Conservation (phyloP, 305 asterid species). For the Fraxinus latifolia region DNA sequence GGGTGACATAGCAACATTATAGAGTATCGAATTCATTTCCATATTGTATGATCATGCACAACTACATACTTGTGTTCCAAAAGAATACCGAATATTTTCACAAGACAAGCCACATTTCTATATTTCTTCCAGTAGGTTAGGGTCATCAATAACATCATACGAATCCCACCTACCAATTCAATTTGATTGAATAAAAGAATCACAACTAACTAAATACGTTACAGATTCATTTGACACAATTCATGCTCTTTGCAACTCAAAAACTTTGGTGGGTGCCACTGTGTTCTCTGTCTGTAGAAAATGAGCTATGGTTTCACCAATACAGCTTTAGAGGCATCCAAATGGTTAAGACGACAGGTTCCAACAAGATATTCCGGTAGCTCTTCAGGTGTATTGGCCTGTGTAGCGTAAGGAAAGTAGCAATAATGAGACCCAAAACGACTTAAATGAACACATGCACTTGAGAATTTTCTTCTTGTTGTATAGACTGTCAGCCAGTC, state of each 20-base stretch:
- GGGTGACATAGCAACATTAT: not conserved
- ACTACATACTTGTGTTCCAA: not conserved
- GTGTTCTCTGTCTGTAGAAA: not conserved
- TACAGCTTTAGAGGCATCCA: conserved; percentile 46
- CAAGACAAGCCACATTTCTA: not conserved
- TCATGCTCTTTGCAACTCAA: conserved; percentile 8
- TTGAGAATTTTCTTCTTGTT: not conserved
- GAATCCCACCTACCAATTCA: not conserved
- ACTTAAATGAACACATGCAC: not conserved
- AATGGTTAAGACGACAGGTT: conserved; percentile 51
- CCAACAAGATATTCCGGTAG: conserved; percentile 55
- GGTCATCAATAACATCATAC: not conserved
- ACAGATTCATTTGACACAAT: conserved; percentile 16
- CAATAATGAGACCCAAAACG: not conserved
- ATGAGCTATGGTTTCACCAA: conserved; percentile 32
- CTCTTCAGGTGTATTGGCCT: conserved; percentile 56
- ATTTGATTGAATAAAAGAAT: conserved; percentile 29
- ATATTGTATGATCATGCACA: not conserved
- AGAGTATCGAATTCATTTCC: not conserved
- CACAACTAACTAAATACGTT: conserved; percentile 20
- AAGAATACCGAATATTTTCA: not conserved
- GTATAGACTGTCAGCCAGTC: not conserved
- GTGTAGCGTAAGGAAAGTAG: conserved; percentile 5
- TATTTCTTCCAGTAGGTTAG: not conserved
- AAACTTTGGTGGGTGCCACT: conserved; percentile 12